Evolutionary conservation across 2,329 filamentous ascomycete genomes (phyloP).

Genomic region (Purpureocillium lavendulum): DNA sequence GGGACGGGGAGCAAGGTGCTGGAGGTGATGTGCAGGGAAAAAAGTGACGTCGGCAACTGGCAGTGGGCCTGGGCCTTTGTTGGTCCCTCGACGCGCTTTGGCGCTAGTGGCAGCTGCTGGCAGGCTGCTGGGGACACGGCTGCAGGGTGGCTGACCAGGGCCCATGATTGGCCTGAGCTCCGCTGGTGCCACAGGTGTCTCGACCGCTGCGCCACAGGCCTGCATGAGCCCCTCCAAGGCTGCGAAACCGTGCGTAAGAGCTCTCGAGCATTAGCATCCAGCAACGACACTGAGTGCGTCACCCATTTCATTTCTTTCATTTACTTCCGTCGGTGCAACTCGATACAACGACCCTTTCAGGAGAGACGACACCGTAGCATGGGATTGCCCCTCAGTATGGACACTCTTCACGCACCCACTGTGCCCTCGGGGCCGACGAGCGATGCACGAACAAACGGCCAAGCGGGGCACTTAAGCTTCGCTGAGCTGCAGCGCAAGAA

Average conservation of each 20-base stretch:
- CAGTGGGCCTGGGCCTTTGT: neutral
- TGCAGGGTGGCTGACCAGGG: neutral
- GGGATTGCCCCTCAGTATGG: slow-evolving; percentile 29
- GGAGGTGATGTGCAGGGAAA: neutral
- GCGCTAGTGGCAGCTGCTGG: neutral
- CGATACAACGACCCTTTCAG: too few species aligned
- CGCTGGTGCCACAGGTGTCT: too few species aligned
- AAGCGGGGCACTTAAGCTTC: slow-evolving; percentile 58
- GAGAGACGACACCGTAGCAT: neutral
- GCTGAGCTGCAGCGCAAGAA: slow-evolving; percentile 78
- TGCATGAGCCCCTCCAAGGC: too few species aligned
- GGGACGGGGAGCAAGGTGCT: neutral
- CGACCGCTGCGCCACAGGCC: too few species aligned
- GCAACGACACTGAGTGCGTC: too few species aligned
- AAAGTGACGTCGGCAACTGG: slow-evolving; percentile 21
- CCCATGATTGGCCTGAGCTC: too few species aligned
- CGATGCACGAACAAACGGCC: slow-evolving; percentile 49
- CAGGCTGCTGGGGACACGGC: neutral
- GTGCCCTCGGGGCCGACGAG: slow-evolving; percentile 68
- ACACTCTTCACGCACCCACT: slow-evolving; percentile 50
- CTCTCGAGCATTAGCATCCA: too few species aligned
- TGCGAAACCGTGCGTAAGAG: too few species aligned
- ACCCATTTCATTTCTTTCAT: too few species aligned
- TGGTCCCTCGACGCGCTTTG: too few species aligned
- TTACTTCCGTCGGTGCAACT: too few species aligned